Conservation (phyloP, 495 filamentous ascomycete genomes). For the Penicillium simplicissimum region DNA sequence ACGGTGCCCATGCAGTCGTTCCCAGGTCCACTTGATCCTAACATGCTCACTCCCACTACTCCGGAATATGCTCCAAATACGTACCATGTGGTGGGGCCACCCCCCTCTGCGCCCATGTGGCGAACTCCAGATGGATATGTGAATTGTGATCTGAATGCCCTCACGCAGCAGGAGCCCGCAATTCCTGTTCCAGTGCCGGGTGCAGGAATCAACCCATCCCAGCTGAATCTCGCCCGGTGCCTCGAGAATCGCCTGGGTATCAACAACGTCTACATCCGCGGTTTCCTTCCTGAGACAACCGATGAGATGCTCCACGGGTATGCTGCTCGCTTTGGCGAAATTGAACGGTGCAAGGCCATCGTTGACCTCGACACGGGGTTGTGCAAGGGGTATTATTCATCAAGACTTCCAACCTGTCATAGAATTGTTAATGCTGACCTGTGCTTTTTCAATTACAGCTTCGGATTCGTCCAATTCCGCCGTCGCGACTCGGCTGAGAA, state of each 20-base stretch:
- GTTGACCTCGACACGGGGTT: constrained; percentile 86
- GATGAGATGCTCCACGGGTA: constrained; percentile 85
- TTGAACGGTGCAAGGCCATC: constrained; percentile 94
- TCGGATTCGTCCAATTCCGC: constrained; percentile 93
- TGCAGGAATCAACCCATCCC: constrained; percentile 71
- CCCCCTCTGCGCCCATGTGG: constrained; percentile 46
- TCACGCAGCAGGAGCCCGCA: constrained; percentile 71
- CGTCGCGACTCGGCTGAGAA: constrained; percentile 86
- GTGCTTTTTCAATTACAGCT: constrained; percentile 53
- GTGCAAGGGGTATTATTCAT: constrained; percentile 80
- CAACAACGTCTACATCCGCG: constrained; percentile 97
- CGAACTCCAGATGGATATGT: constrained; percentile 53
- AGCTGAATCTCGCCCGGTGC: constrained; percentile 81
- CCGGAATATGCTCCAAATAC: constrained; percentile 24
- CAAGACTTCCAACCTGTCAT: not conserved
- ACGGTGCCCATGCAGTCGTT: constrained; percentile 26
- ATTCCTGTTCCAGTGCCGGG: constrained; percentile 92
- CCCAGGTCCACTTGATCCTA: constrained; percentile 13
- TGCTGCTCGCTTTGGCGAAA: constrained; percentile 82
- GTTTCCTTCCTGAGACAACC: constrained; percentile 89
- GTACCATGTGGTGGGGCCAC: constrained; percentile 25
- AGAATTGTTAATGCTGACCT: constrained; percentile 4
- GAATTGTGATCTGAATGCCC: constrained; percentile 65
- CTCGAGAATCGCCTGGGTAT: constrained; percentile 83
- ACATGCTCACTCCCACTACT: constrained; percentile 26